Evolutionary conservation across 139 green algal genomes (phyloP).

Genomic region (Pedinophyceae sp.): DNA sequence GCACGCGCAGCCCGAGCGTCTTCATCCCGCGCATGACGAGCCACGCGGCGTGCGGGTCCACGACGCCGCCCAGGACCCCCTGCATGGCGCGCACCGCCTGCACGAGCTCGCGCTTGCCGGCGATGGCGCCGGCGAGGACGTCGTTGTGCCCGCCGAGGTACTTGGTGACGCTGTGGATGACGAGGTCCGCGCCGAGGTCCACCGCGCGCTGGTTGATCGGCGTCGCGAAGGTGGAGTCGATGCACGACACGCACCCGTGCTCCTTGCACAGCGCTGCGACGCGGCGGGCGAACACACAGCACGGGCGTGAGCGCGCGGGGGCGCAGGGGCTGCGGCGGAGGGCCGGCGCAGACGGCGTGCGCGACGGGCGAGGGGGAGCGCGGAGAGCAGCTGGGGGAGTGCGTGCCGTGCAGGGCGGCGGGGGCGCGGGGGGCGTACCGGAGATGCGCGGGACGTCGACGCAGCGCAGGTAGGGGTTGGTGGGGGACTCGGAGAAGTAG

Average conservation of each 20-base stretch:
- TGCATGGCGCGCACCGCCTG: slow-evolving; percentile 64
- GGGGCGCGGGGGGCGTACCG: too few species aligned
- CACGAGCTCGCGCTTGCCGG: slow-evolving; percentile 62
- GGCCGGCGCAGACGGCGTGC: too few species aligned
- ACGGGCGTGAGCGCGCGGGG: slow-evolving; percentile 95
- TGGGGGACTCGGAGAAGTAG: slow-evolving; percentile 98
- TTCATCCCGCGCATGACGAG: slow-evolving; percentile 94
- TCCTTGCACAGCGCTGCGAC: slow-evolving; percentile 31
- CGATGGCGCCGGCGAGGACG: slow-evolving; percentile 78
- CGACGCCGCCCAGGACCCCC: slow-evolving; percentile 91
- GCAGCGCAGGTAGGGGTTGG: slow-evolving; percentile 97
- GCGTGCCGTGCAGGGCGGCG: too few species aligned
- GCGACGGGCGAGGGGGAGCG: too few species aligned
- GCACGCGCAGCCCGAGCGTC: slow-evolving; percentile 84
- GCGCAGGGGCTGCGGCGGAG: too few species aligned
- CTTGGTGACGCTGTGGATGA: slow-evolving; percentile 96
- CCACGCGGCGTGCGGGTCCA: slow-evolving; percentile 92
- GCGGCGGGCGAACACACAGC: slow-evolving; percentile 82
- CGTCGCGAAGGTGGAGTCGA: slow-evolving; percentile 95
- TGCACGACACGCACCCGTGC: slow-evolving; percentile 61
- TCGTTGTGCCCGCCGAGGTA: slow-evolving; percentile 98
- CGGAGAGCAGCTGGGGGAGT: too few species aligned
- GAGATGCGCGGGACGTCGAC: slow-evolving; percentile 80
- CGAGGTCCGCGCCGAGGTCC: slow-evolving; percentile 83
- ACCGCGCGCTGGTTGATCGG: slow-evolving; percentile 76